Evolutionary conservation across 805 yeast genomes (phyloP).

Genomic region (Cyberlindnera sargentensis): DNA sequence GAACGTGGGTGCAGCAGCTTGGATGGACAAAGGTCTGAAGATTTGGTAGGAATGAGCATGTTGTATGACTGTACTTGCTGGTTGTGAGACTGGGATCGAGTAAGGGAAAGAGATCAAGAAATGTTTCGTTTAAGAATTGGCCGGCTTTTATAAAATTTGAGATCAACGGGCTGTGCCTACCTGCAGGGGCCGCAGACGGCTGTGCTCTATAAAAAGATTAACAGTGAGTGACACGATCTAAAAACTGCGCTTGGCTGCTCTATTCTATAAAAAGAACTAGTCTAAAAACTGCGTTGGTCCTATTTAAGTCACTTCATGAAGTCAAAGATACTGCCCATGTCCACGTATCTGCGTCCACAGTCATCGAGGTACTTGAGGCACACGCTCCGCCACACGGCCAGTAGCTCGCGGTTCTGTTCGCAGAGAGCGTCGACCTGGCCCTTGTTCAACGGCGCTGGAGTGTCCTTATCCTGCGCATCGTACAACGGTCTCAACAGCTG

Average conservation of each 20-base stretch:
- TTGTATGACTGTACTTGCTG: too few relatives aligned
- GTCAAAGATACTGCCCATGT: slow-evolving; percentile 74
- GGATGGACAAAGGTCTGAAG: slow-evolving; percentile 9
- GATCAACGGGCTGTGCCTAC: too few relatives aligned
- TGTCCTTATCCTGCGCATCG: slow-evolving; percentile 27
- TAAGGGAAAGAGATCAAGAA: too few relatives aligned
- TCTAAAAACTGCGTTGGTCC: background rate
- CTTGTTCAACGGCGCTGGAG: slow-evolving; percentile 27
- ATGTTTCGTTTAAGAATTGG: too few relatives aligned
- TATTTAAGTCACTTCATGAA: slow-evolving; percentile 29
- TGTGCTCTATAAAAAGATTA: background rate
- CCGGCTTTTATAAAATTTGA: too few relatives aligned
- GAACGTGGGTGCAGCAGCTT: slow-evolving; percentile 9
- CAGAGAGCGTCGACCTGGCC: slow-evolving; percentile 67
- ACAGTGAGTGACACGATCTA: background rate
- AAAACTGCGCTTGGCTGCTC: background rate
- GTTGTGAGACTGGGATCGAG: too few relatives aligned
- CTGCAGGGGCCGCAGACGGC: too few relatives aligned
- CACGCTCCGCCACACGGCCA: slow-evolving; percentile 46
- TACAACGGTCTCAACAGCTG: slow-evolving; percentile 48
- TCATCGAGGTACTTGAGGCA: slow-evolving; percentile 68
- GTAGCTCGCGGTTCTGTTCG: slow-evolving; percentile 67
- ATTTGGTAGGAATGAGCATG: slow-evolving; percentile 8
- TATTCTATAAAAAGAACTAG: background rate
- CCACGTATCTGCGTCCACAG: slow-evolving; percentile 86